These are phyloP conservation scores for Diaporthe citri DNA, from an alignment of 2,329 filamentous ascomycete species.

Conservation along the genomic window DNA sequence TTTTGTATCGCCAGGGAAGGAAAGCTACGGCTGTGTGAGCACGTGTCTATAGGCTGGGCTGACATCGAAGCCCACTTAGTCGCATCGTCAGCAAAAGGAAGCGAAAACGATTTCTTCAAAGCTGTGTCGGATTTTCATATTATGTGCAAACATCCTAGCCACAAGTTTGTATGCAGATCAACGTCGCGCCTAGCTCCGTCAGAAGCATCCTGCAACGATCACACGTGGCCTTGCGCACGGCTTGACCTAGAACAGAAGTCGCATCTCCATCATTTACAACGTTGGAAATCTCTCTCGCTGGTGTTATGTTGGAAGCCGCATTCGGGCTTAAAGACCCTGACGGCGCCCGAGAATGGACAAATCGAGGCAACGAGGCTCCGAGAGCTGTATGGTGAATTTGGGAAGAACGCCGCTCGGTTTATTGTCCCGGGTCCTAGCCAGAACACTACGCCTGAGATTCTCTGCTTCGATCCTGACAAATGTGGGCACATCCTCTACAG, in stretches of 20 bases:
- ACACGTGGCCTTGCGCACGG: conserved; percentile 6
- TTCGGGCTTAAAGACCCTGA: background rate
- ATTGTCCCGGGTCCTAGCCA: background rate
- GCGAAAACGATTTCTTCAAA: background rate
- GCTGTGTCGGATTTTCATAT: conserved; percentile 1
- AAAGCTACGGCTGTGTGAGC: background rate
- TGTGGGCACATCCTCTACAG: background rate
- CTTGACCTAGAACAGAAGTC: background rate
- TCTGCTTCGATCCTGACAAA: background rate
- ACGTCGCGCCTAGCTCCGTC: background rate
- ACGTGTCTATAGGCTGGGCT: background rate
- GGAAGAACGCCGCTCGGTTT: background rate
- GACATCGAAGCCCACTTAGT: background rate
- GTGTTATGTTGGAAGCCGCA: conserved; percentile 1
- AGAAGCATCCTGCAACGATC: conserved; percentile 2
- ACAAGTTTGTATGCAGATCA: background rate
- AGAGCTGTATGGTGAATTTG: background rate
- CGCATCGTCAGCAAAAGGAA: background rate
- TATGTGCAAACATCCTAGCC: background rate
- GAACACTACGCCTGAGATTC: background rate
- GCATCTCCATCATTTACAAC: background rate
- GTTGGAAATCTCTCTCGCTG: background rate
- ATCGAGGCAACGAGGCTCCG: background rate
- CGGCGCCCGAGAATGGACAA: background rate
- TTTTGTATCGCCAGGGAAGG: conserved; percentile 5